Conservation (phyloP, 2,329 filamentous ascomycete species). For the Stemphylium vesicarium region DNA sequence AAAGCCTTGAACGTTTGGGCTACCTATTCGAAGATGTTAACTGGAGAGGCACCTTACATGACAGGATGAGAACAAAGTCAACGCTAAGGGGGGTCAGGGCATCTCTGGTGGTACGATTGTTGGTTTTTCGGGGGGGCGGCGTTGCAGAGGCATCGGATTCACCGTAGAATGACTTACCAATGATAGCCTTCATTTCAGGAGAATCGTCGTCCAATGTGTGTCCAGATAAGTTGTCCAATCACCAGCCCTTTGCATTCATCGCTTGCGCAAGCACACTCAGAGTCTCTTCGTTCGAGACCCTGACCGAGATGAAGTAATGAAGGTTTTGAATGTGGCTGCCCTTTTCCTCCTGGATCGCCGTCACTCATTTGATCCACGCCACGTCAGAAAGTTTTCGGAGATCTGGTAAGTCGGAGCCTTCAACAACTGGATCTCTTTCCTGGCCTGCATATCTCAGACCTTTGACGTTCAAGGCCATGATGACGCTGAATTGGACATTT, state of each 20-base stretch:
- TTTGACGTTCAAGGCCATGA: no score
- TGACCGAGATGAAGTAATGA: conserved; percentile 23
- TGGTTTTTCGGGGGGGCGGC: no score
- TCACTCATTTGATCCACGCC: conserved; percentile 22
- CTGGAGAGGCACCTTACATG: no score
- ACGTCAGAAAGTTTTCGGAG: conserved; percentile 28
- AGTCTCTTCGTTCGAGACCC: conserved; percentile 23
- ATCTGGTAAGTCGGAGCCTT: conserved; percentile 11
- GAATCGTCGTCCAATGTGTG: conserved; percentile 19
- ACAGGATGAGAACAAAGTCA: no score
- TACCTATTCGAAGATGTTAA: conserved; percentile 9
- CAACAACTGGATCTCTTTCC: no score
- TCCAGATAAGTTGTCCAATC: conserved; percentile 22
- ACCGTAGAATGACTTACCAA: conserved; percentile 13
- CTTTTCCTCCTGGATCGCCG: neutral
- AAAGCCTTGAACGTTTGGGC: conserved; percentile 25
- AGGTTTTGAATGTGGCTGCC: conserved; percentile 8
- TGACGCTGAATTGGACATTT: no score
- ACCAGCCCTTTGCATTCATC: conserved; percentile 10
- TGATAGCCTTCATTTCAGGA: conserved; percentile 20
- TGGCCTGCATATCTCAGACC: no score
- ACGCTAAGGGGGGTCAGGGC: no score
- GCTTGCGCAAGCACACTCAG: conserved; percentile 16
- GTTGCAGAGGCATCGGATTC: neutral
- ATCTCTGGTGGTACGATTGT: no score